Evolutionary conservation across 192 early-diverging fungal species (phyloP).

Genomic region (Backusella liffmaniae): DNA sequence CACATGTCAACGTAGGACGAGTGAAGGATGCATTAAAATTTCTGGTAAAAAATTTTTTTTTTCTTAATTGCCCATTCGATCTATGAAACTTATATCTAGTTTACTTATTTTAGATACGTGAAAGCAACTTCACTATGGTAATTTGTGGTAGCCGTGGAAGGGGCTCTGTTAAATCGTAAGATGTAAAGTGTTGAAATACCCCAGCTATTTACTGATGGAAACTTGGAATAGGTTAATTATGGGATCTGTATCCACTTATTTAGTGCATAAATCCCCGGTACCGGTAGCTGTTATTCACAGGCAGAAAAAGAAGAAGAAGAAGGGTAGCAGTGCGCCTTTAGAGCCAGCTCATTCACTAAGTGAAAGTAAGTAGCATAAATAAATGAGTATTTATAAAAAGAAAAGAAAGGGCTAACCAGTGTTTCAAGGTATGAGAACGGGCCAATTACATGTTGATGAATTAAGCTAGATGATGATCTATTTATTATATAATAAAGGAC

Average conservation of each 20-base stretch:
- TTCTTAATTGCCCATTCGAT: background rate
- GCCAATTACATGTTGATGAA: conserved; percentile 19
- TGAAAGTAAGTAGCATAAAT: conserved; percentile 27
- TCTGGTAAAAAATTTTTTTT: conserved; percentile 20
- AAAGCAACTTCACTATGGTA: conserved; percentile 43
- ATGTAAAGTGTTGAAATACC: background rate
- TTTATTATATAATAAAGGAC: no score
- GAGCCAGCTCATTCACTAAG: conserved; percentile 20
- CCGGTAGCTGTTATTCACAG: conserved; percentile 49
- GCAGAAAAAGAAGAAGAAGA: conserved; percentile 45
- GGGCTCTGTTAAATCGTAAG: conserved; percentile 44
- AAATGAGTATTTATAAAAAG: background rate
- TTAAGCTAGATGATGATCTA: background rate
- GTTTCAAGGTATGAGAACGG: conserved; percentile 12
- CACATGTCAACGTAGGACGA: conserved; percentile 26
- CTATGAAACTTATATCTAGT: background rate
- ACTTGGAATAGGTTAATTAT: conserved; percentile 37
- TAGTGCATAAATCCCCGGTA: conserved; percentile 53
- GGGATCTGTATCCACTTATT: conserved; percentile 51
- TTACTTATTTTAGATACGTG: conserved; percentile 36
- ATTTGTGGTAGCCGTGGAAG: conserved; percentile 48
- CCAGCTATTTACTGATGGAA: background rate
- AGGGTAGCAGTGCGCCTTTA: conserved; percentile 3
- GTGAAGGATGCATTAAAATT: conserved; percentile 29
- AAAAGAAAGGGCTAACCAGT: background rate